Conservation (phyloP, 768 basidiomycete genomes). For the Roridomyces roridus region DNA sequence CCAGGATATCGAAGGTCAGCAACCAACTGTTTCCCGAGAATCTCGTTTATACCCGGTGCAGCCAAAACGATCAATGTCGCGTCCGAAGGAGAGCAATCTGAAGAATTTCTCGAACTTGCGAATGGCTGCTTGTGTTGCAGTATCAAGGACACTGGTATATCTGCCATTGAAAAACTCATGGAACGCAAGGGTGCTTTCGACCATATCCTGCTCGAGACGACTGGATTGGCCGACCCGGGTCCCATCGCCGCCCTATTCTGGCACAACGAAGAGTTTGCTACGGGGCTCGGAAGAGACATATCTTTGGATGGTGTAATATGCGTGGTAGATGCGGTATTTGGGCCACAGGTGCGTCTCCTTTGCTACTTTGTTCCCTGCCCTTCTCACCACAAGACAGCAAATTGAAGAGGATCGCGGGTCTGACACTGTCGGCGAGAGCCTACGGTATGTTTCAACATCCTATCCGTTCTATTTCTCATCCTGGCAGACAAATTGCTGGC, state of each 20-base stretch:
- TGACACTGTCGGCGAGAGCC: conserved; percentile 74
- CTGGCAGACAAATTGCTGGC: conserved; percentile 84
- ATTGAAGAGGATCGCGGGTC: conserved; percentile 77
- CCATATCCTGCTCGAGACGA: conserved; percentile 94
- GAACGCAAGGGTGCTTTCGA: conserved; percentile 87
- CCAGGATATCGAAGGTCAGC: conserved; percentile 90
- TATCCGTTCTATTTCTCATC: conserved; percentile 14
- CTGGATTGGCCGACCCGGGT: conserved; percentile 97
- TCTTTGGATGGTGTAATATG: conserved; percentile 89
- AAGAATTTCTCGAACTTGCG: conserved; percentile 90
- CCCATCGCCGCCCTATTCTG: conserved; percentile 89
- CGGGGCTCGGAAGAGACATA: conserved; percentile 72
- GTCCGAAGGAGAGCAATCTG: conserved; percentile 70
- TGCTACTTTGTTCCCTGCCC: conserved; percentile 1
- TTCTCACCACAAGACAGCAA: conserved; percentile 60
- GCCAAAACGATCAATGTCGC: conserved; percentile 88
- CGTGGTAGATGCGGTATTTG: conserved; percentile 90
- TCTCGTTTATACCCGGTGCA: conserved; percentile 38
- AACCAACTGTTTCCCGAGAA: neutral
- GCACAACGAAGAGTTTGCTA: conserved; percentile 83
- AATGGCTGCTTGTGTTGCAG: conserved; percentile 99
- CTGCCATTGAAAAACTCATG: conserved; percentile 95
- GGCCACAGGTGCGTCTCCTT: conserved; percentile 43
- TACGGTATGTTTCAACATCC: too few species aligned
- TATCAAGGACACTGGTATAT: conserved; percentile 91